Evolutionary conservation across 192 early-diverging fungal genomes (phyloP), one percentile per base, ranked within the genome.

Genomic region (Dimargaris xerosporica): DNA sequence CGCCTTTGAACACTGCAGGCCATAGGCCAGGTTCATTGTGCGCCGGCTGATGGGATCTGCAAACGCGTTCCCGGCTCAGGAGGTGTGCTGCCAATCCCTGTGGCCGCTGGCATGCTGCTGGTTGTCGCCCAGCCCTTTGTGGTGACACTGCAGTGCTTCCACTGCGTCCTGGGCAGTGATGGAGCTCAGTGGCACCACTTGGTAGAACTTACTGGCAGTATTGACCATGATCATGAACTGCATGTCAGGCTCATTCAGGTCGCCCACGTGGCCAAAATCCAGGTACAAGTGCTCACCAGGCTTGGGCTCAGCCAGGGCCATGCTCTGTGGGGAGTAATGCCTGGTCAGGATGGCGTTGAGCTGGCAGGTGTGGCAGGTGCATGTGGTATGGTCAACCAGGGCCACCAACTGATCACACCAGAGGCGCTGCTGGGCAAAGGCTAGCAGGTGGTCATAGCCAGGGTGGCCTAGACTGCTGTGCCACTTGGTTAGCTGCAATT

Each of bases 261-360:
- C 17, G 21, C 69, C 69, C 19, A 71, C 53, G 16, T 52, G 34
- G 1, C 44, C 55, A 26, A 67, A 26, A 39, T 67, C 69, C 21
- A 67, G 54, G 54, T 66, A 66, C 30, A 71, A 61, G 44, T 65
- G 66, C 42, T 71, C 58, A 0, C 63, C 30, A 15, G 53, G 66
- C 9, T 25, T 7, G 0, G 62, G 56, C 26, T 52, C 48, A 44
- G 52, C 43, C 44, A 68, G 16, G 0, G 66, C 60, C 12, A 47
- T 68, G 12, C 55, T 45, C 31, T 34, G 56, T 19, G 50, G 56
- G 0, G 34, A 56, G n/a, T 65, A 31, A 19, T 21, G 17, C 7
- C 9, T 7, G 26, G 9, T 9, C 9, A 10, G 7, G n/a, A 71
- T 64, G 0, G 45, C 61, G 0, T 50, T 60, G 5, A 68, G 28